Percentiles rank a stretch among this genome's conserved stretches.
These are phyloP conservation scores for Mortierella antarctica DNA, from an alignment of 192 early-diverging fungal genomes.

Conservation along the genomic window DNA sequence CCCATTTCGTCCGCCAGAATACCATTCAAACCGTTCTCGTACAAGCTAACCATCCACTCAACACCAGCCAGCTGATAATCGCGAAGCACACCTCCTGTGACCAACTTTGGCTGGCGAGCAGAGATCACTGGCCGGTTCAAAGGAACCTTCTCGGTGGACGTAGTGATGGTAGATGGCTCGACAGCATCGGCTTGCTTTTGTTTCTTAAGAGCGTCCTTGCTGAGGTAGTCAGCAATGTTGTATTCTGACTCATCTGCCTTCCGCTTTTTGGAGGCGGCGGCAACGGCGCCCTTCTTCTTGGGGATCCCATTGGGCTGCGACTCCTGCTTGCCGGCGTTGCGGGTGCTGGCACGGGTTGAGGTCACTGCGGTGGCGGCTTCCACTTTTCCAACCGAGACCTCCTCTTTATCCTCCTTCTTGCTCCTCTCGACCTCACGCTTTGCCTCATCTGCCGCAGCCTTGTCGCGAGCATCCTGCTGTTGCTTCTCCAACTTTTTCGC, in stretches of 20 bases:
- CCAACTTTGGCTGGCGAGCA: slow-evolving; percentile 79
- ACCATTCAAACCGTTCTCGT: slow-evolving; percentile 96
- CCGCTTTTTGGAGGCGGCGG: slow-evolving; percentile 56
- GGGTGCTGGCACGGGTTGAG: background rate
- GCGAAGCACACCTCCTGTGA: slow-evolving; percentile 87
- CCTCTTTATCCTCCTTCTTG: background rate
- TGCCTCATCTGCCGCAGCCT: slow-evolving; percentile 42
- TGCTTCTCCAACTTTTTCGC: slow-evolving; percentile 80
- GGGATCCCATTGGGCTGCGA: background rate
- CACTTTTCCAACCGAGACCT: slow-evolving; percentile 8
- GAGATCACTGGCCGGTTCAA: slow-evolving; percentile 61
- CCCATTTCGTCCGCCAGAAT: slow-evolving; percentile 98
- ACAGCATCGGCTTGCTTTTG: slow-evolving; percentile 22
- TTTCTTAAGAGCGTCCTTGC: slow-evolving; percentile 54
- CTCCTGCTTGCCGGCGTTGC: background rate
- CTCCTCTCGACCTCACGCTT: slow-evolving; percentile 9
- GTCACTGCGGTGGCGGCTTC: background rate
- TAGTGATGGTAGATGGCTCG: background rate
- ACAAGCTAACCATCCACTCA: slow-evolving; percentile 95
- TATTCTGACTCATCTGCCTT: slow-evolving; percentile 61
- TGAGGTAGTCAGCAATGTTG: slow-evolving; percentile 61
- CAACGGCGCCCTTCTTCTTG: slow-evolving; percentile 9
- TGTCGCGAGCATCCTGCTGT: slow-evolving; percentile 72
- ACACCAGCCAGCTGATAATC: slow-evolving; percentile 96
- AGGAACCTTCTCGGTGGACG: too few relatives aligned